Conservation (phyloP, 2,329 filamentous ascomycete genomes). For the Akanthomyces dipterigenus region DNA sequence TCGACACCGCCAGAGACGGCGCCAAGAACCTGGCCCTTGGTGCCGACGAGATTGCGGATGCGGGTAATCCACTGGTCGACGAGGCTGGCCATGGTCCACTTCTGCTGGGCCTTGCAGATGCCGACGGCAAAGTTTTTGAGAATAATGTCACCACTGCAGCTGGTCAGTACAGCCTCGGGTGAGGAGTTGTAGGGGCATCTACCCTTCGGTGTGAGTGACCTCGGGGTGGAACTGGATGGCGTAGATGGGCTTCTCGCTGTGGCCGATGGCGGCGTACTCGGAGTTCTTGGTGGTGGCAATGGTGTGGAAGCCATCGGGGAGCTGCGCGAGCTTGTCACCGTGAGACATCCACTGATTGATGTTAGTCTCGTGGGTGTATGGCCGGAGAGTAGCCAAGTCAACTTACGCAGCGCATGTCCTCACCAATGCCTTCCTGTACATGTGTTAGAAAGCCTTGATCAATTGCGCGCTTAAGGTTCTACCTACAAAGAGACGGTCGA, state of each 20-base stretch:
- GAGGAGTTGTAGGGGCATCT: background rate
- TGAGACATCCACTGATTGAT: constrained; percentile 6
- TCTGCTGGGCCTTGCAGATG: constrained; percentile 69
- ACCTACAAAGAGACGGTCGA: constrained; percentile 65
- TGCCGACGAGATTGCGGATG: constrained; percentile 76
- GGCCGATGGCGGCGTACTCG: constrained; percentile 72
- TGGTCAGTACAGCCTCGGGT: constrained; percentile 49
- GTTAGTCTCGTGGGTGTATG: background rate
- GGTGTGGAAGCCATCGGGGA: constrained; percentile 66
- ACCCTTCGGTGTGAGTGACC: constrained; percentile 35
- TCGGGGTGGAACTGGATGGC: constrained; percentile 84
- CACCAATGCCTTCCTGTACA: background rate
- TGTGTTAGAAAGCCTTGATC: background rate
- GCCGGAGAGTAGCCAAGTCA: background rate
- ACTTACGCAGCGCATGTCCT: constrained; percentile 1
- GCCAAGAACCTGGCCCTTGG: constrained; percentile 64
- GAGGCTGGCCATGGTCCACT: constrained; percentile 87
- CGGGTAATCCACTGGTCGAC: constrained; percentile 71
- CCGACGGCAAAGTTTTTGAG: constrained; percentile 77
- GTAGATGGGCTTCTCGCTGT: constrained; percentile 60
- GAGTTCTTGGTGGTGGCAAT: constrained; percentile 73
- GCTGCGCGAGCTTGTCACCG: constrained; percentile 65
- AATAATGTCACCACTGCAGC: constrained; percentile 56
- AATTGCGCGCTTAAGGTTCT: background rate
- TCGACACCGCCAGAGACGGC: constrained; percentile 68